Evolutionary conservation across 2,329 filamentous ascomycete genomes (phyloP).

Genomic region (Diaporthe longicolla): DNA sequence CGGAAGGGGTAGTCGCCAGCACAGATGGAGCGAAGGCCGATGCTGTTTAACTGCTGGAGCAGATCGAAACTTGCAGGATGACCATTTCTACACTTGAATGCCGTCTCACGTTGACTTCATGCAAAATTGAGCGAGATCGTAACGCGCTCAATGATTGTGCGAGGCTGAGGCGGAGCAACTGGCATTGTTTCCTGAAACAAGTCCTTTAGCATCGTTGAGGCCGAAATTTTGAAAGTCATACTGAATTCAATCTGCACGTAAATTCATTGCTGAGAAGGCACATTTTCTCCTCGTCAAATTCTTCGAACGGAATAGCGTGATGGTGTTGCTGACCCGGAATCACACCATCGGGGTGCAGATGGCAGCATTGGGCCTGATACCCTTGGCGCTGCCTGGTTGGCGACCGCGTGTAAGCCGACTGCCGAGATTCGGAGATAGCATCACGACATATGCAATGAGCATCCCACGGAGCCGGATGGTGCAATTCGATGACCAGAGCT

Average conservation of each 20-base stretch:
- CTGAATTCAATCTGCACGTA: neutral
- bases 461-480: conserved; percentile 16
- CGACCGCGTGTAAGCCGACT: conserved; percentile 23
- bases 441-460: conserved; percentile 27
- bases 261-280: neutral
- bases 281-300: neutral
- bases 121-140: neutral
- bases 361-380: conserved; percentile 21
- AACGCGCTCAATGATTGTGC: neutral
- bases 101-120: neutral
- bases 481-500: neutral
- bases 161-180: neutral
- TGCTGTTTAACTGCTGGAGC: neutral
- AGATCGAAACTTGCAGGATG: neutral
- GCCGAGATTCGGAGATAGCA: conserved; percentile 35
- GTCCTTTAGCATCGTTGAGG: neutral
- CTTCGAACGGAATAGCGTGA: neutral
- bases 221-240: neutral
- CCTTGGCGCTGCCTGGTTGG: conserved; percentile 20
- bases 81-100: neutral
- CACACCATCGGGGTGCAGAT: conserved; percentile 36
- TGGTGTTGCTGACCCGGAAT: conserved; percentile 43
- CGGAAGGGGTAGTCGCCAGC: neutral
- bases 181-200: neutral
- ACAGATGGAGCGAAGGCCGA: neutral